A percentile compares a stretch with the other conserved stretches of the same genome.
phyloP scores from a whole-genome alignment of 352 stramenopile genomes.

The Phytophthora litchii region DNA sequence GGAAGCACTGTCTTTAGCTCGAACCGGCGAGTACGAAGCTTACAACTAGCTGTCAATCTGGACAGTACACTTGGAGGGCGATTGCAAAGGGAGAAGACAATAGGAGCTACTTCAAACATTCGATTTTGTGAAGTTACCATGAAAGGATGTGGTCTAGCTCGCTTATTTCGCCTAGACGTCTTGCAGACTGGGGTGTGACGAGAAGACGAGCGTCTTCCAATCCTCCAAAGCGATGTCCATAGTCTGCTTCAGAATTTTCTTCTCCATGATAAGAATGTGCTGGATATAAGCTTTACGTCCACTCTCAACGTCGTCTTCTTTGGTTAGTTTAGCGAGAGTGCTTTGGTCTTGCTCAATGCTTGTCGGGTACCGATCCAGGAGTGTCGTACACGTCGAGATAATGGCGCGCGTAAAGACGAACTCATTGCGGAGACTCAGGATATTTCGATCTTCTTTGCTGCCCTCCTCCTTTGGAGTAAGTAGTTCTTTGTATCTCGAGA shows the following conservation, averaged over 20 bases:
- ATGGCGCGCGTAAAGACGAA: slow-evolving; percentile 53
- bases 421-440: slow-evolving; percentile 56
- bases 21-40: slow-evolving; percentile 41
- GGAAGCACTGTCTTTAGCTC: slow-evolving; percentile 41
- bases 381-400: slow-evolving; percentile 44
- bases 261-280: slow-evolving; percentile 61
- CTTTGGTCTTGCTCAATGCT: slow-evolving; percentile 39
- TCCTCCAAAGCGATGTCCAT: slow-evolving; percentile 48
- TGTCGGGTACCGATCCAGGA: slow-evolving; percentile 47
- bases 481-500: slow-evolving; percentile 39
- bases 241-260: slow-evolving; percentile 61
- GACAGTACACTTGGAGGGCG: background rate
- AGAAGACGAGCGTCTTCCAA: slow-evolving; percentile 55
- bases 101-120: background rate
- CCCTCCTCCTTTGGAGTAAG: slow-evolving; percentile 13
- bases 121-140: background rate
- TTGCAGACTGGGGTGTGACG: slow-evolving; percentile 51
- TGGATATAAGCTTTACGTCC: slow-evolving; percentile 41
- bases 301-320: slow-evolving; percentile 6
- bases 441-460: slow-evolving; percentile 14
- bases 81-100: background rate
- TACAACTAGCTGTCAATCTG: slow-evolving; percentile 30
- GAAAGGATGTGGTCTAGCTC: background rate
- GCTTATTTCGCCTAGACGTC: slow-evolving; percentile 23
- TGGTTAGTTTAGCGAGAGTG: slow-evolving; percentile 13